Conservation (phyloP, 192 early-diverging fungal genomes). For the Spinellus fusiger region DNA sequence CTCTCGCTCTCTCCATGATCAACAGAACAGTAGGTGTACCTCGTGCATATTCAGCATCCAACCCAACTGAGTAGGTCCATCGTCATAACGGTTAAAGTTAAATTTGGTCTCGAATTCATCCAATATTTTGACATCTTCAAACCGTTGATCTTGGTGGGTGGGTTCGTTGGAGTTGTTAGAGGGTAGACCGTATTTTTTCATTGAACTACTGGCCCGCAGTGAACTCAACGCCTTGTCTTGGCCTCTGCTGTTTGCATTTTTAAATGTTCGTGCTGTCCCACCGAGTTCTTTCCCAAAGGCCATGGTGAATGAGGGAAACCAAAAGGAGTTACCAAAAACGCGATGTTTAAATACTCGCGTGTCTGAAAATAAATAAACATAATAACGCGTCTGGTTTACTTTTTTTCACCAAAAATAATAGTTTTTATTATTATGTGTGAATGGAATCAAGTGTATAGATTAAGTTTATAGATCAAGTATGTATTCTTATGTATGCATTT, state of each 20-base stretch:
- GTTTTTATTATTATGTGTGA: no score
- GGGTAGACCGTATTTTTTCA: constrained; percentile 18
- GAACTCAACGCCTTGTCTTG: background rate
- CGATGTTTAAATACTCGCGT: background rate
- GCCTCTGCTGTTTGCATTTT: constrained; percentile 4
- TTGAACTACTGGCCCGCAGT: background rate
- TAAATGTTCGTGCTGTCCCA: background rate
- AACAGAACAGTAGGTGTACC: constrained; percentile 34
- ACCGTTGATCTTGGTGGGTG: constrained; percentile 29
- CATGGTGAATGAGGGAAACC: background rate
- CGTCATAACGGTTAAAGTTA: constrained; percentile 63
- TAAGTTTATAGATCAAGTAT: no score
- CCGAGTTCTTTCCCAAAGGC: background rate
- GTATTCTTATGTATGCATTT: no score
- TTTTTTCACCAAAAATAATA: no score
- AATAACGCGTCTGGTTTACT: no score
- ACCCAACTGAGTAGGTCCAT: constrained; percentile 68
- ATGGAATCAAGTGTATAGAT: no score
- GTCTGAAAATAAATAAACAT: no score
- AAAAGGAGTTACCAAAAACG: background rate
- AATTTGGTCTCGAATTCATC: constrained; percentile 55
- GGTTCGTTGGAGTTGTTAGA: constrained; percentile 5
- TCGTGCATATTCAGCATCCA: constrained; percentile 97
- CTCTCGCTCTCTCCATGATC: background rate
- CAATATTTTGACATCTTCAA: constrained; percentile 30